Percentiles rank a stretch among this genome's conserved stretches.
These are phyloP conservation scores for Triticum monococcum DNA, from an alignment of 176 grass and related monocot genomes.

Conservation along the genomic window DNA sequence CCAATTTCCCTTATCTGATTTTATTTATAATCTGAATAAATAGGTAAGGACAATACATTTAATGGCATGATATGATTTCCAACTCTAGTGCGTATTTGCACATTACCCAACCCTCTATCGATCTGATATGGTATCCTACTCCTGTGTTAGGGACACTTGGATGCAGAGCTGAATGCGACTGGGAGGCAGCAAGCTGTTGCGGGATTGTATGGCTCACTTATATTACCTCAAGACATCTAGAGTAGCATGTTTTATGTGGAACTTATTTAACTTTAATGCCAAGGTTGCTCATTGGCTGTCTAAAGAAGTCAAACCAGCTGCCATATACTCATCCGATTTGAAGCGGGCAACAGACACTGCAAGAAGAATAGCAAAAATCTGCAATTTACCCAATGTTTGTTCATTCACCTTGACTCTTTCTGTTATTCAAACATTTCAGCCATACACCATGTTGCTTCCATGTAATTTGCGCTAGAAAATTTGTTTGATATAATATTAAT, in stretches of 20 bases:
- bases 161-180: constrained; percentile 75
- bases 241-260: constrained; percentile 30
- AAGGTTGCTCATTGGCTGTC: constrained; percentile 69
- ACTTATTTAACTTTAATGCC: not conserved
- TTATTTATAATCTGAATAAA: not conserved
- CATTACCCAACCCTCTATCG: not conserved
- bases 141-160: constrained; percentile 56
- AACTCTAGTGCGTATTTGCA: not conserved
- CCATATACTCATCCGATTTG: not conserved
- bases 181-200: constrained; percentile 68
- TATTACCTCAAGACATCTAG: not conserved
- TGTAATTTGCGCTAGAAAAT: not conserved
- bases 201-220: constrained; percentile 46
- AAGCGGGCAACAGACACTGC: too few species aligned
- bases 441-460: not conserved
- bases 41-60: not conserved
- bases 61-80: not conserved
- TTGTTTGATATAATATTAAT: constrained; percentile 1
- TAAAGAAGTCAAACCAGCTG: constrained; percentile 61
- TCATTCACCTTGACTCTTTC: not conserved
- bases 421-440: constrained; percentile 5
- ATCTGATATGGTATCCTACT: constrained; percentile 13
- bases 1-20: not conserved
- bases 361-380: constrained; percentile 61
- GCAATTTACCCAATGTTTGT: constrained; percentile 61